Conservation (phyloP, 768 basidiomycete species). For the Suillus bovinus region DNA sequence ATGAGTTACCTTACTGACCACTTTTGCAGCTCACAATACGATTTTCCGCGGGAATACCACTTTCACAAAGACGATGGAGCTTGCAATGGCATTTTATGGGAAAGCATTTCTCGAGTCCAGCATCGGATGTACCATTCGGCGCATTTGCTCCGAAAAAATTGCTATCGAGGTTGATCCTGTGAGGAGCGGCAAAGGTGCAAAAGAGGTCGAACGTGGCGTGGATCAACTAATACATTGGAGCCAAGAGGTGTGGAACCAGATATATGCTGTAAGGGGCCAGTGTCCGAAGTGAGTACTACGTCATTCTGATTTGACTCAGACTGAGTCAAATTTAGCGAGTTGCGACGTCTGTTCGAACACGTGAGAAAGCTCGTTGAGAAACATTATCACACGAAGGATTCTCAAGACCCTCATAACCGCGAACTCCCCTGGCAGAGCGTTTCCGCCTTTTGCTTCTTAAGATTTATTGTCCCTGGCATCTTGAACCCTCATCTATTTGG, state of each 20-base stretch:
- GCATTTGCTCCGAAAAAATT: constrained; percentile 70
- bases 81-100: constrained; percentile 83
- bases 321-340: constrained; percentile 50
- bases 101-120: constrained; percentile 77
- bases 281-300: constrained; percentile 67
- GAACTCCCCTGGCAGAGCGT: constrained; percentile 80
- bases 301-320: constrained; percentile 12
- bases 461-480: constrained; percentile 89
- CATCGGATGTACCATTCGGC: constrained; percentile 68
- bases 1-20: constrained; percentile 1
- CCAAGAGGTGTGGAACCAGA: constrained; percentile 76
- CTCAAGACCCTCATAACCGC: constrained; percentile 42
- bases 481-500: constrained; percentile 87
- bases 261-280: constrained; percentile 68
- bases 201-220: constrained; percentile 65
- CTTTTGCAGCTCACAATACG: constrained; percentile 64
- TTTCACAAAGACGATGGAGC: constrained; percentile 74
- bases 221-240: constrained; percentile 78
- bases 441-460: constrained; percentile 86
- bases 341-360: constrained; percentile 67
- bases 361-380: constrained; percentile 73
- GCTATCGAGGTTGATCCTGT: constrained; percentile 82
- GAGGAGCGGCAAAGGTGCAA: constrained; percentile 58
- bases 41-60: constrained; percentile 70
- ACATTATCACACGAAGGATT: constrained; percentile 49